These are phyloP conservation scores for Fennellomyces sp. DNA, from an alignment of 371 early-diverging fungal species.

Conservation along the genomic window DNA sequence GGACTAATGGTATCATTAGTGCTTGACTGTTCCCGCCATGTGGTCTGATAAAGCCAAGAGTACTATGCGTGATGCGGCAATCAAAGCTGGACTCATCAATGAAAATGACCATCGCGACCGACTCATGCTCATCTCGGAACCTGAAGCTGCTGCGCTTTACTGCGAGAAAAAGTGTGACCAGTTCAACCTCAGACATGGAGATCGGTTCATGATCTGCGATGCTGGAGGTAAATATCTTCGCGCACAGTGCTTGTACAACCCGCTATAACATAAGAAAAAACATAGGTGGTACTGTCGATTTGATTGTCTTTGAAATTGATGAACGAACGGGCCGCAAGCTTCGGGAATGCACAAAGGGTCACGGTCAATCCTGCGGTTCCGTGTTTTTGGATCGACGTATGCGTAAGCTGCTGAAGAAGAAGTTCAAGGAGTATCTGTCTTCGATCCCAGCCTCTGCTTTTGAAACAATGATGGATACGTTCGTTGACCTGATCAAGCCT, in stretches of 20 bases:
- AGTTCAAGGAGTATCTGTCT: constrained; percentile 48
- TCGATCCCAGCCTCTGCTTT: constrained; percentile 57
- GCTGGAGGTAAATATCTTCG: constrained; percentile 42
- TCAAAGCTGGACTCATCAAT: constrained; percentile 46
- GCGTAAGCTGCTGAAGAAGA: constrained; percentile 54
- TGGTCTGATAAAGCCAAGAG: constrained; percentile 56
- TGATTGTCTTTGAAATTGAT: constrained; percentile 42
- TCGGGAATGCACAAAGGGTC: constrained; percentile 61
- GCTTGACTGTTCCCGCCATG: constrained; percentile 59
- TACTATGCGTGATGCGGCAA: constrained; percentile 54
- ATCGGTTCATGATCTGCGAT: constrained; percentile 59
- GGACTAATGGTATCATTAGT: constrained; percentile 30
- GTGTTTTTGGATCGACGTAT: constrained; percentile 62
- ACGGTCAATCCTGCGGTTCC: constrained; percentile 59
- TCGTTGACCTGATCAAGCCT: constrained; percentile 56
- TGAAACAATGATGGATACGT: constrained; percentile 58
- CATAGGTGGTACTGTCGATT: constrained; percentile 39
- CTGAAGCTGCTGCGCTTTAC: constrained; percentile 54
- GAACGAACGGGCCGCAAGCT: constrained; percentile 37
- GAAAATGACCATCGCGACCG: constrained; percentile 48
- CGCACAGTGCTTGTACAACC: background rate
- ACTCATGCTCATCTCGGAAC: constrained; percentile 49
- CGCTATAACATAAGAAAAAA: background rate
- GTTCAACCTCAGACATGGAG: constrained; percentile 47
- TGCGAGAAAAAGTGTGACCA: constrained; percentile 56